These are phyloP conservation scores for Colletotrichum gloeosporioides DNA, from an alignment of 2,329 filamentous ascomycete species.

Conservation along the genomic window DNA sequence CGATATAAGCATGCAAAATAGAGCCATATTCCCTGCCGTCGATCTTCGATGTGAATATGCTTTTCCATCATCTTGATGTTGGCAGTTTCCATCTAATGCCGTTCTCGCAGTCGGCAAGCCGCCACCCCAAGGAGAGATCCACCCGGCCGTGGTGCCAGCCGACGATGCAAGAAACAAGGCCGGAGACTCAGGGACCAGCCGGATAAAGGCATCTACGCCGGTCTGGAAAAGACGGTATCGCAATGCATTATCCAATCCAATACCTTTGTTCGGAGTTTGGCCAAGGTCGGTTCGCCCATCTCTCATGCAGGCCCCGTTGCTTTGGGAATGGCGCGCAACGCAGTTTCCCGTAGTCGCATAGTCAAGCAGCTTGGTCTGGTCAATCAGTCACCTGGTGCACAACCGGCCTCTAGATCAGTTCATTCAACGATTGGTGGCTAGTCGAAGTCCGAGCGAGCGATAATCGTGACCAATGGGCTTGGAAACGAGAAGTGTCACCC, in stretches of 20 bases:
- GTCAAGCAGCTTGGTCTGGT: not conserved
- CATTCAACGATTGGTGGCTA: not conserved
- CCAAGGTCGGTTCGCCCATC: no score
- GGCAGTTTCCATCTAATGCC: not conserved
- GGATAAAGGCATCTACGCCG: not conserved
- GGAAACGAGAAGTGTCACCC: not conserved
- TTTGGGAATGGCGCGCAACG: not conserved
- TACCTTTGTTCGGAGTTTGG: not conserved
- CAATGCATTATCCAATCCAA: not conserved
- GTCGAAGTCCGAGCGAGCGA: not conserved
- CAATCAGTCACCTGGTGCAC: not conserved
- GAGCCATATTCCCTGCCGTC: constrained; percentile 1
- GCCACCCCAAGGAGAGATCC: not conserved
- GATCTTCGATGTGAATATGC: not conserved
- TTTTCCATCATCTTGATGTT: not conserved
- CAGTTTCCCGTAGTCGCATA: not conserved
- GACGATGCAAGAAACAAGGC: not conserved
- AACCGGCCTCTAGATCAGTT: not conserved
- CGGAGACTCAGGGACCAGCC: not conserved
- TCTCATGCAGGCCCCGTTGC: not conserved
- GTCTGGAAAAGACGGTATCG: not conserved
- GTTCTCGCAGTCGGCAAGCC: not conserved
- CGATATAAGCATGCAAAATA: not conserved
- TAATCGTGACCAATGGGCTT: not conserved
- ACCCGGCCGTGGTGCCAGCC: not conserved